Evolutionary conservation across 2,329 filamentous ascomycete species (phyloP), one percentile per base, ranked within the genome.

Genomic region (Blastomyces parvus): DNA sequence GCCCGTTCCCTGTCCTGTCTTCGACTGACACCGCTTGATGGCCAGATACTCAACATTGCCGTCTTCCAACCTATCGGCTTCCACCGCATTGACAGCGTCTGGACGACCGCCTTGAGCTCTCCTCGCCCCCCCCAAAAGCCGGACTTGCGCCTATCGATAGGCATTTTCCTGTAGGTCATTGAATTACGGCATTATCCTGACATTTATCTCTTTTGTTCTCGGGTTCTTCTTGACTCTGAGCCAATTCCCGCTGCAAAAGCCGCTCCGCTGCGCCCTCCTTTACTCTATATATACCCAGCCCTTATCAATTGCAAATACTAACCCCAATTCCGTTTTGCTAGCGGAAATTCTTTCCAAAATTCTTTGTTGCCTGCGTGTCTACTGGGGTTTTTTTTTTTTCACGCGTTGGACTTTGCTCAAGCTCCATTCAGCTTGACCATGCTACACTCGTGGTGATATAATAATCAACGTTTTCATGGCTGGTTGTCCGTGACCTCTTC

Each of bases 11-110:
- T 61, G 27, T 6, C 11, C 59, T 59, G 3, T 17, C 36, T 46
- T 36, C 38, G 22, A 36, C n/a, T n/a, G 19, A 22, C n/a, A 22
- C 14, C 60, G 25, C 36, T 62, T 62, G 60, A 62, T 62, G 60
- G 60, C 60, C 27, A 46, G 40, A 36, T 46, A 22, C 22, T 36
- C 52, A 46, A 33, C 57, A 27, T 33, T 27, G 36, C n/a, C 38
- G 36, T 56, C 59, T 52, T 17, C 50, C 60, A 53, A 56, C 52
- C 25, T 46, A 55, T 53, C 38, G 48, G 60, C 59, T 46, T 61
- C 50, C 25, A 30, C 46, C 60, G 48, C 52, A 56, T 62, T 62
- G 48, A 36, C 13, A 36, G 30, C 14, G 38, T 57, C 38, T 62
- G 50, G 60, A 25, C 50, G 22, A 44, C 36, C 38, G 50, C 52